Conservation (phyloP, 2,329 filamentous ascomycete species). For the Coniochaeta pulveracea region DNA sequence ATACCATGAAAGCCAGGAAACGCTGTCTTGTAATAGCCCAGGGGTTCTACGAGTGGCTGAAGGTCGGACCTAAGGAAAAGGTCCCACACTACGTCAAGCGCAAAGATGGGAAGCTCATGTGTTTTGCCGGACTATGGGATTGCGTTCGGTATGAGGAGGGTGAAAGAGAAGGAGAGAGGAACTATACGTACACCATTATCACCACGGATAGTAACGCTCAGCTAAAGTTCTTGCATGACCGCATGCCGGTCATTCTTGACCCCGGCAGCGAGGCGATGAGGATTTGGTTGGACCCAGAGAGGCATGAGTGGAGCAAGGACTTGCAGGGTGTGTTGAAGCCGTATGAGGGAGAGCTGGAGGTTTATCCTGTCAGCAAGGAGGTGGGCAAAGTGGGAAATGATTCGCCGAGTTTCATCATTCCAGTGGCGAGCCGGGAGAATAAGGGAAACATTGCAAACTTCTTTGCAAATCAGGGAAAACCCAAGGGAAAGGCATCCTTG, state of each 20-base stretch:
- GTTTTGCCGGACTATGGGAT: constrained; percentile 87
- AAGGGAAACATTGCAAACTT: constrained; percentile 93
- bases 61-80: constrained; percentile 60
- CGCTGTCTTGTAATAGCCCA: constrained; percentile 80
- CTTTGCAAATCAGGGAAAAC: constrained; percentile 55
- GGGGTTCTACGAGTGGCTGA: constrained; percentile 95
- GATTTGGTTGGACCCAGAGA: constrained; percentile 67
- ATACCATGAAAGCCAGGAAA: constrained; percentile 78
- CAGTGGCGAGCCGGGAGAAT: constrained; percentile 74
- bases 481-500: constrained; percentile 32
- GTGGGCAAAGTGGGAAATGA: constrained; percentile 94
- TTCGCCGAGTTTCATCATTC: constrained; percentile 72
- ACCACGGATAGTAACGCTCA: constrained; percentile 80
- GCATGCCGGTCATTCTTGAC: constrained; percentile 91
- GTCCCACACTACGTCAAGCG: constrained; percentile 76
- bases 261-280: constrained; percentile 58
- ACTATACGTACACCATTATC: constrained; percentile 88
- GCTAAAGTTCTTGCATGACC: constrained; percentile 77
- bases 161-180: constrained; percentile 20
- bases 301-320: constrained; percentile 63
- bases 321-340: constrained; percentile 73
- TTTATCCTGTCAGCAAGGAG: constrained; percentile 77
- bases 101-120: constrained; percentile 75
- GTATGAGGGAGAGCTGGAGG: constrained; percentile 66
- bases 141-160: constrained; percentile 58